Percentiles rank a stretch among this genome's conserved stretches.
Evolutionary conservation across 129 eudicot species (phyloP).

Genomic region (Silybum marianum): DNA sequence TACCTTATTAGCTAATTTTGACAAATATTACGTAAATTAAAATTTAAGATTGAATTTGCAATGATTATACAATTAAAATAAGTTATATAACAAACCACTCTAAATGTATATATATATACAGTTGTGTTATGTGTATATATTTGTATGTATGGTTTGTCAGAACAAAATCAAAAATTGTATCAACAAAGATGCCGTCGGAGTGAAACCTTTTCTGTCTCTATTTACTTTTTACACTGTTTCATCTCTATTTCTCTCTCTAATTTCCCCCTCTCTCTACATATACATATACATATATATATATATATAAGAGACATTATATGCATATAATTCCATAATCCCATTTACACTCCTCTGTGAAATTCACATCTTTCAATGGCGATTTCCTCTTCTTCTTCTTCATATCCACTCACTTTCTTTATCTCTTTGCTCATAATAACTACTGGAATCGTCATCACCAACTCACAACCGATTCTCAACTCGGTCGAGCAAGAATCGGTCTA

Average conservation of each 20-base stretch:
- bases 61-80: too few relatives aligned
- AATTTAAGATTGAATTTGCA: too few relatives aligned
- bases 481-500: conserved; percentile 80
- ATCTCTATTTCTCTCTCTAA: background rate
- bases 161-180: background rate
- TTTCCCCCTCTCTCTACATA: background rate
- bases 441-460: conserved; percentile 3
- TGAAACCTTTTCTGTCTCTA: background rate
- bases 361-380: conserved; percentile 27
- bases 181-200: background rate
- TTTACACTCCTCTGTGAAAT: background rate
- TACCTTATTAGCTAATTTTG: too few relatives aligned
- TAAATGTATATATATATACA: too few relatives aligned
- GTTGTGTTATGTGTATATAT: too few relatives aligned
- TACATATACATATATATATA: background rate
- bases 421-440: background rate
- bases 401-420: conserved; percentile 11
- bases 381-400: conserved; percentile 11
- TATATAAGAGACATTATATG: background rate
- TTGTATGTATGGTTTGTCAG: too few relatives aligned
- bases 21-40: too few relatives aligned
- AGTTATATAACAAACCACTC: too few relatives aligned
- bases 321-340: background rate
- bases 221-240: background rate
- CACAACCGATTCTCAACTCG: conserved; percentile 58